Base-by-base conservation (phyloP, 345 rosid species). In the Carallia brachiata region DNA sequence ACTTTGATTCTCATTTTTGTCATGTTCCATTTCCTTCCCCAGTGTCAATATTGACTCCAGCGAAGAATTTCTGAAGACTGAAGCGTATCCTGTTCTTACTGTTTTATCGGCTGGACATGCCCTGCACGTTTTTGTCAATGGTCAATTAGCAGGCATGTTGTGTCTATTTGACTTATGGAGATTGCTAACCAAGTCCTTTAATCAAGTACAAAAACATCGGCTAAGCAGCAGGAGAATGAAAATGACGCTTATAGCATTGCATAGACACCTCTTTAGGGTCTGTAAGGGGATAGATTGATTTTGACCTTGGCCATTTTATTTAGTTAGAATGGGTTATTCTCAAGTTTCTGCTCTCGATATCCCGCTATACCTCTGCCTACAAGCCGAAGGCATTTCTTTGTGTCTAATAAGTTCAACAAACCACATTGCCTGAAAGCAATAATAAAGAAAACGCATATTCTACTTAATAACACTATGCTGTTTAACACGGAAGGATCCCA, bases 81-180 rank as follows among this genome's bases (percentile, higher is more conserved):
- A 69, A 28, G 66, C 52, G 23, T 63, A 66, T 61, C 85, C 83
- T 6, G 71, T 62, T 60, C 95, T 94, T 60, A 87, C 80, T 0
- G 67, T 78, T 67, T 44, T 55, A 76, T 91, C 98, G 34, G 98
- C 97, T 18, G 98, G 98, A 7, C 97, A 89, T 82, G 92, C 81
- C 30, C 74, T 89, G 71, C 85, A 81, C 70, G 88, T 89, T 59
- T 90, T 87, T 70, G 70, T 93, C 79, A 91, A 91, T 66, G 96
- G 94, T 19, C 86, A 91, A 78, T 88, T 87, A 75, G 12, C 85
- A 62, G 97, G 98, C 90, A 31, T 32, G 68, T 34, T n/a, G 3
- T n/a, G 59, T 55, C 23, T 75, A 7, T 37, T 31, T 54, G 9
- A n/a, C 70, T 40, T 18, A 30, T 4, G 37, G 32, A 2, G 10